Conservation (phyloP, 108 stramenopile genomes). For the Fistulifera pelliculosa region DNA sequence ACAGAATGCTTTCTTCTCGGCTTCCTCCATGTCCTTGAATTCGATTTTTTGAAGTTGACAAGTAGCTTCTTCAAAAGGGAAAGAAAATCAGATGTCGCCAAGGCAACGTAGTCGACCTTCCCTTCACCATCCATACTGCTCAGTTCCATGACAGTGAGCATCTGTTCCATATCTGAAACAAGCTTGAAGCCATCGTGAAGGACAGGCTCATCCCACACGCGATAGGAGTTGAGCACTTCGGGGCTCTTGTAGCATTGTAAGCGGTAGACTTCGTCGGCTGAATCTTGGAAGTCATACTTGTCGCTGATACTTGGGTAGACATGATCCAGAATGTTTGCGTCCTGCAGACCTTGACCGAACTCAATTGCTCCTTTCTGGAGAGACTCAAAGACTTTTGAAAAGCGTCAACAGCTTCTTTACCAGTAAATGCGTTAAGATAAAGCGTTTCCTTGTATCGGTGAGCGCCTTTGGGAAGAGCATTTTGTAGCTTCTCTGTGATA, state of each 20-base stretch:
- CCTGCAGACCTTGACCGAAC: slow-evolving; percentile 22
- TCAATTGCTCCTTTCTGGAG: slow-evolving; percentile 21
- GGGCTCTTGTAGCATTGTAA: slow-evolving; percentile 29
- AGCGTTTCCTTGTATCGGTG: slow-evolving; percentile 8
- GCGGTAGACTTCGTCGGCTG: slow-evolving; percentile 23
- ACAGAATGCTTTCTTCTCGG: slow-evolving; percentile 28
- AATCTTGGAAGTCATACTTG: slow-evolving; percentile 21
- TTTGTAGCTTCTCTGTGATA: slow-evolving; percentile 23
- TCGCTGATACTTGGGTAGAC: slow-evolving; percentile 2
- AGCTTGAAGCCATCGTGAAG: slow-evolving; percentile 22
- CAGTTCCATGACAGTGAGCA: slow-evolving; percentile 3
- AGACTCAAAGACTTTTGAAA: neutral
- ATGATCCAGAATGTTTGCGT: slow-evolving; percentile 21
- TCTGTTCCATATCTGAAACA: slow-evolving; percentile 16
- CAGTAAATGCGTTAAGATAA: slow-evolving; percentile 29
- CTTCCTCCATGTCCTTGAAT: slow-evolving; percentile 23
- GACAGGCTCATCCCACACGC: slow-evolving; percentile 30
- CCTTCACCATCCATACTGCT: slow-evolving; percentile 15
- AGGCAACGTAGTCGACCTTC: slow-evolving; percentile 27
- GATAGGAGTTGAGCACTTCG: slow-evolving; percentile 40
- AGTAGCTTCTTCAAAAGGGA: slow-evolving; percentile 46
- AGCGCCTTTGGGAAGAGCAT: slow-evolving; percentile 19
- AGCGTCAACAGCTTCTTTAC: slow-evolving; percentile 18
- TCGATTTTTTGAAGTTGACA: slow-evolving; percentile 45
- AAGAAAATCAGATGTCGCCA: slow-evolving; percentile 7